Base-by-base conservation (phyloP, 2,329 filamentous ascomycete species). In the Calonectria pauciramosa region DNA sequence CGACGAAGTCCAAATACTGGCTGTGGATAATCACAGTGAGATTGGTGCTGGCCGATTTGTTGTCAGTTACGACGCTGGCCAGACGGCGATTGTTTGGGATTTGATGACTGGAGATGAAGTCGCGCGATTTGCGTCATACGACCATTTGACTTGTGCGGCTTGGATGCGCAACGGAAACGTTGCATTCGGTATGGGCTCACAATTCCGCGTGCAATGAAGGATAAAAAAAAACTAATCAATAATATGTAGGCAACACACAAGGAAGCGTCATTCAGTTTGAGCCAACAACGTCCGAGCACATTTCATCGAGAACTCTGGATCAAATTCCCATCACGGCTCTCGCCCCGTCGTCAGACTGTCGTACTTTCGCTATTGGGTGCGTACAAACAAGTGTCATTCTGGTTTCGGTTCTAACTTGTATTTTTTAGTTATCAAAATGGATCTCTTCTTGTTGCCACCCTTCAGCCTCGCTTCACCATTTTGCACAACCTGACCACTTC, bases 161-260 rank as follows among this genome's bases (percentile, higher is more conserved):
- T 99, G 97, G 95, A 98, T 99, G 96, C 91, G 94, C 56, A 98
- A 98, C 86, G 97, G 97, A 70, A 98, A 98, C 86, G 93, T 99
- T 78, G 96, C 95, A 47, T 99, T 99, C 88, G 97, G 96, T 98
- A 89, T 85, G 93, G 82, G 70, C 14, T 47, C 54, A 14, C 18
- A 56, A 18, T 3, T 18, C 14, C 60, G 34, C 18, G 38, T 34
- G 36, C 14, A 23, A 64, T 56, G 32, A 47, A 30, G 13, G 32
- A 68, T 69, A 32, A 32, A 36, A 32, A 32, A 36, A 38, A 79
- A 79, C 80, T 80, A 65, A 63, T 51, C 7, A 71, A 8, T n/a
- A n/a, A n/a, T n/a, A 51, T 60, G 16, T 73, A 99, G 96, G 97
- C 72, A 98, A 98, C 83, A 91, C 93, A 10, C 95, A 98, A 84